Conservation (phyloP, 495 filamentous ascomycete genomes). For the Lasiosphaeria hispida region DNA sequence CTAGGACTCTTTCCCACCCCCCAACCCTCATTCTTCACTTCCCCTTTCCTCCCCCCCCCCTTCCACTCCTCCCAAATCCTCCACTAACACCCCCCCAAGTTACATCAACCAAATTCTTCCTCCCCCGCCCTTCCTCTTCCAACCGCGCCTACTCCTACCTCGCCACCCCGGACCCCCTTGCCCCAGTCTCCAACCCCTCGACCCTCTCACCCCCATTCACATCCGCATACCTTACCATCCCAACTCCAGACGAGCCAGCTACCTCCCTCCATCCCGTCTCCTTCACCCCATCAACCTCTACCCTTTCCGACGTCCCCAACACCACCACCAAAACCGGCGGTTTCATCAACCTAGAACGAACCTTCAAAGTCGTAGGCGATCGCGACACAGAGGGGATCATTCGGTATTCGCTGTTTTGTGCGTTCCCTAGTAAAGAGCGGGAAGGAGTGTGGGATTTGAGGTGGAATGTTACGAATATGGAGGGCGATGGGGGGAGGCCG, state of each 20-base stretch:
- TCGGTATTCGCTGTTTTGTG: conserved; percentile 10
- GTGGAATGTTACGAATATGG: conserved; percentile 14
- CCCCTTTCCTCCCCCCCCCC: no score
- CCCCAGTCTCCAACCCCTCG: background rate
- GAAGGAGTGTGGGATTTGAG: background rate
- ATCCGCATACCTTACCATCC: background rate
- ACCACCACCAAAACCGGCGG: background rate
- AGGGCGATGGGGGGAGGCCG: conserved; percentile 7
- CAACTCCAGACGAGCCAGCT: no score
- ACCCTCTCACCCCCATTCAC: background rate
- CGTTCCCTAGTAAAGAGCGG: background rate
- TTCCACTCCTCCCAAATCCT: no score
- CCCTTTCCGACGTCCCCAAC: background rate
- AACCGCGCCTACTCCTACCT: conserved; percentile 1
- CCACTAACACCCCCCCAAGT: background rate
- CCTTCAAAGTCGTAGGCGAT: conserved; percentile 1
- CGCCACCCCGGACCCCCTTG: background rate
- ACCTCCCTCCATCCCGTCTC: no score
- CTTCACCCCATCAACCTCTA: no score
- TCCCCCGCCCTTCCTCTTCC: background rate
- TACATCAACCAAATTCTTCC: background rate
- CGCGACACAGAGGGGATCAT: background rate
- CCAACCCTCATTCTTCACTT: no score
- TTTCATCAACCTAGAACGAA: background rate
- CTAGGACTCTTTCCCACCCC: no score